Base-by-base conservation (phyloP, 2,329 filamentous ascomycete species). In the Aspergillus phoenicis region DNA sequence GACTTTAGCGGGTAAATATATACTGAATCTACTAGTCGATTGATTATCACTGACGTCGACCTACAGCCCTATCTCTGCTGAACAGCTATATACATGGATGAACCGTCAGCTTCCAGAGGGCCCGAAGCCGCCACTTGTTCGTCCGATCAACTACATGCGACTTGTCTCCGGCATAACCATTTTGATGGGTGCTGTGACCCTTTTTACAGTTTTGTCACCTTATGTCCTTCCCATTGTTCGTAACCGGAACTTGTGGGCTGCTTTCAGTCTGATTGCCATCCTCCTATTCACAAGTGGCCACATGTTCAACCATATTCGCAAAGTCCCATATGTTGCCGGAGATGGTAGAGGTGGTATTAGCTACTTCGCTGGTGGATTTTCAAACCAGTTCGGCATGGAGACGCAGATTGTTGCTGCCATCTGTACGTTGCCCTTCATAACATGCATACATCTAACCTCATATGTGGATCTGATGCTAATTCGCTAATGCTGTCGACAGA, bases 221-320 rank as follows among this genome's bases (percentile, higher is more conserved):
- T 96, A 93, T 70, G 72, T 97, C 11, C 74, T 94, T 10, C 94
- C 94, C 3, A 72, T 97, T 62, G 76, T 97, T 38, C 91, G 93
- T 77, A 97, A 90, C 82, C 90, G 94, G 68, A 98, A 96, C 71
- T 80, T 98, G 17, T 99, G 95, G 95, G 93, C 94, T 24, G 91
- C 91, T 22, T 78, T 96, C 71, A 96, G 91, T 77, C 82, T 99
- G 68, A 93, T 98, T 71, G 84, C 88, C 13, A 93, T 99, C 64
- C 85, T 99, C 45, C 83, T 97, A 60, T 99, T 98, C 80, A 97
- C 90, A 51, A 95, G 91, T 70, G 96, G 95, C 41, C 93, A 98
- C 79, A 99, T 99, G 96, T 99, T 96, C 85, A 99, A 98, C 78
- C 93, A 97, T 74, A 99, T 99, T 73, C 87, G 96, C 69, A 94